phyloP scores from a whole-genome alignment of 169 alveolate genomes.

The Eimeria necatrix region DNA sequence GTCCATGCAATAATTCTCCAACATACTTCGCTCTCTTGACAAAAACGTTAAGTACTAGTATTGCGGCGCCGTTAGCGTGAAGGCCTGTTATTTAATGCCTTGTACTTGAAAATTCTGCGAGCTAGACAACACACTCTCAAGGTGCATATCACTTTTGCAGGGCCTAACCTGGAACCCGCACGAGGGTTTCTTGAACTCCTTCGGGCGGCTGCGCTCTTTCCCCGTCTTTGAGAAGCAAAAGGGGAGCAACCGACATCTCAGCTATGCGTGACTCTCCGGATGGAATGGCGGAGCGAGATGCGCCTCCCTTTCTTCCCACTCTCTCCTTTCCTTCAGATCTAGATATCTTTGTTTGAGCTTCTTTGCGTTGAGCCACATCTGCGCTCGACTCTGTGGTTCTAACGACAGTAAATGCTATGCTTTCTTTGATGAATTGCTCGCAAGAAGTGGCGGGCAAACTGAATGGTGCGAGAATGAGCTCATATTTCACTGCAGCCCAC shows the following conservation, averaged over 20 bases:
- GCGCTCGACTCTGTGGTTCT: slow-evolving; percentile 4
- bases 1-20: too few relatives aligned
- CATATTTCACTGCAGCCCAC: slow-evolving; percentile 5
- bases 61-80: too few relatives aligned
- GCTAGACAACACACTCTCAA: too few relatives aligned
- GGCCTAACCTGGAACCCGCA: slow-evolving; percentile 22
- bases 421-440: slow-evolving; percentile 52
- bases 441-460: slow-evolving; percentile 54
- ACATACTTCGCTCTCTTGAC: too few relatives aligned
- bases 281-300: slow-evolving; percentile 46
- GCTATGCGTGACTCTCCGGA: slow-evolving; percentile 39
- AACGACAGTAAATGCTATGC: neutral
- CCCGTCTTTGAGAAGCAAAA: slow-evolving; percentile 26
- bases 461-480: slow-evolving; percentile 39
- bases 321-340: slow-evolving; percentile 37
- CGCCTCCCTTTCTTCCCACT: neutral
- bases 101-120: too few relatives aligned
- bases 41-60: too few relatives aligned
- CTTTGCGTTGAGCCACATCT: slow-evolving; percentile 59
- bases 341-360: slow-evolving; percentile 38
- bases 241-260: slow-evolving; percentile 55
- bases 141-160: neutral
- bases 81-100: too few relatives aligned
- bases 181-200: slow-evolving; percentile 22
- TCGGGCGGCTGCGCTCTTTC: slow-evolving; percentile 53